Percentiles rank a stretch among this genome's conserved stretches.
These are phyloP conservation scores for Lizanozyma gosingica DNA, from an alignment of 1,139 yeast genomes.

Conservation along the genomic window DNA sequence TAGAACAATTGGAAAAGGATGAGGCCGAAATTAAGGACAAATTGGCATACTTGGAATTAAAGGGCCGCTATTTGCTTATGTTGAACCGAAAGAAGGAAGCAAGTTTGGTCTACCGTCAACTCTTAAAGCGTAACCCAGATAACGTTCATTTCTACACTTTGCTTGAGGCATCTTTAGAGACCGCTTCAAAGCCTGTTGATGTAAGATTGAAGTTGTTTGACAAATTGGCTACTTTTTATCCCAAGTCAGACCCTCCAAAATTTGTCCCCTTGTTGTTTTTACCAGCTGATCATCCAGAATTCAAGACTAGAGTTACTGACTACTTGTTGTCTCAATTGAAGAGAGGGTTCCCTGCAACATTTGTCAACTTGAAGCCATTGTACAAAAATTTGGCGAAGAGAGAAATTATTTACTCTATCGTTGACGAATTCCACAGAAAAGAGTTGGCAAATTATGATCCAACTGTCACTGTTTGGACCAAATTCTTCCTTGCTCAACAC, in stretches of 20 bases:
- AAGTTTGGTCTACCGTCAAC: slow-evolving; percentile 53
- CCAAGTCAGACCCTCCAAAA: slow-evolving; percentile 74
- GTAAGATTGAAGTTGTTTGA: slow-evolving; percentile 50
- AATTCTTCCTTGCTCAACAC: slow-evolving; percentile 78
- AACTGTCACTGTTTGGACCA: slow-evolving; percentile 61
- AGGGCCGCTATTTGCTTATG: slow-evolving; percentile 48
- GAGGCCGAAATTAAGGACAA: slow-evolving; percentile 53
- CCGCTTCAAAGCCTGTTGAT: slow-evolving; percentile 19
- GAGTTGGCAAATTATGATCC: slow-evolving; percentile 26
- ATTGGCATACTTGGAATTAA: slow-evolving; percentile 53
- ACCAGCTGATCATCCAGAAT: slow-evolving; percentile 40
- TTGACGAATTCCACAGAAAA: slow-evolving; percentile 34
- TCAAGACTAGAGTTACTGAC: slow-evolving; percentile 31
- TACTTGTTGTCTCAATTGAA: slow-evolving; percentile 58
- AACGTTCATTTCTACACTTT: slow-evolving; percentile 54
- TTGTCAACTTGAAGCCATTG: slow-evolving; percentile 75
- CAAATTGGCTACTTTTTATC: slow-evolving; percentile 61
- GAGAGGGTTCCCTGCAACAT: slow-evolving; percentile 87
- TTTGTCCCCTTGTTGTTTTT: slow-evolving; percentile 72
- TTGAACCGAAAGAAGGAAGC: slow-evolving; percentile 49
- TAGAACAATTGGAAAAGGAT: slow-evolving; percentile 49
- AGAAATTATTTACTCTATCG: slow-evolving; percentile 43
- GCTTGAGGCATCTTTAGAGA: slow-evolving; percentile 56
- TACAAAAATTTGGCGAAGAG: slow-evolving; percentile 47
- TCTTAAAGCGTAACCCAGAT: slow-evolving; percentile 84